Evolutionary conservation across 1,284 basidiomycete species (phyloP), one percentile per base, ranked within the genome.

Genomic region (Omphalotus olearius): DNA sequence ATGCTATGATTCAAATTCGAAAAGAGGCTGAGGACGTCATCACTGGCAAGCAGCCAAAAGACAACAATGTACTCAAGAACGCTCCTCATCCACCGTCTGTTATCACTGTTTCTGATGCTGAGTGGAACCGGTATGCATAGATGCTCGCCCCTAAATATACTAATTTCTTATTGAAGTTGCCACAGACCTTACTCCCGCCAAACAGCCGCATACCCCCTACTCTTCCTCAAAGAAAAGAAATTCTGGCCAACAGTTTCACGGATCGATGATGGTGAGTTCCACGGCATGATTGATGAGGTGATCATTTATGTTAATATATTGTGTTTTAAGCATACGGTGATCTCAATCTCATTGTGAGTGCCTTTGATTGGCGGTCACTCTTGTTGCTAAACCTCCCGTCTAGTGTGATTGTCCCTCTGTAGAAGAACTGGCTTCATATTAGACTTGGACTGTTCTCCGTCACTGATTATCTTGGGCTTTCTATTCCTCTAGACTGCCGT

Each of bases 1-100:
- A 98, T 59, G 95, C 96, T 5, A 94, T 98, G 88, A 95, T 99
- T 59, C 81, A 89, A 58, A 99, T 99, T 61, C 88, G 94, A 49
- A 75, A 84, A 59, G 96, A 99, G 69, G 92, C 86, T 0, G 87
- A 96, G 57, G 92, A 96, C 56, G 81, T 99, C 60, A 81, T 89
- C 43, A 74, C 78, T 13, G 95, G 94, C 48, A 87, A 85, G 64
- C 91, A 94, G 65, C 87, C 91, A 2, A 85, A 78, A 64, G 88
- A 89, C 58, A 90, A 91, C 72, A 98, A 98, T 67, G 69, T 97
- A 38, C 77, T 99, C 60, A 94, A 88, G 71, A 94, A 97, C 63
- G 93, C 96, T 0, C 96, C 96, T 39, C 96, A 98, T 68, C 88
- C 96, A 0, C 78, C 92, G 38, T 81, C 85, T 39, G 78, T 87